phyloP scores from a whole-genome alignment of 2,329 filamentous ascomycete species.

The Xylariaceae sp. region DNA sequence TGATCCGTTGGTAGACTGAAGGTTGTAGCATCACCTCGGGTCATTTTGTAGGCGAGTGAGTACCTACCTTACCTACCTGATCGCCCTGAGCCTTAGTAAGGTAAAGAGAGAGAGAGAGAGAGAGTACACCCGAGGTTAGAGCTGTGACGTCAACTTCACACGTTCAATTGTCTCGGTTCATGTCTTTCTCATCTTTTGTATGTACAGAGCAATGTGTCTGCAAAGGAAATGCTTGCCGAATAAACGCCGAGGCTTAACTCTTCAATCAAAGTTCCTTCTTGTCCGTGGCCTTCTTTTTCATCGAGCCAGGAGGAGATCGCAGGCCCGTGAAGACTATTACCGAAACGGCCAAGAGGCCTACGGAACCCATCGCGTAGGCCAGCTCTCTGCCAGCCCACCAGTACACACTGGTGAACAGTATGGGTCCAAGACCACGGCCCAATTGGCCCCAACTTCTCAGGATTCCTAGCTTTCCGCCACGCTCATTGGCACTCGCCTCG shows the following conservation, averaged over 20 bases:
- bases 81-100: no score
- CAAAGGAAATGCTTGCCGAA: no score
- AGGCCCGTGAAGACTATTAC: conserved; percentile 65
- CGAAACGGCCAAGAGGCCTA: conserved; percentile 71
- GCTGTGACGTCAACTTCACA: no score
- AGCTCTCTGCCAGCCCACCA: conserved; percentile 94
- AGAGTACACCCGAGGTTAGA: no score
- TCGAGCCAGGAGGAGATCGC: conserved; percentile 52
- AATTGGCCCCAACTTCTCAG: conserved; percentile 79
- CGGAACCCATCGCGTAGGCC: conserved; percentile 75
- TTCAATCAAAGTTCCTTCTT: conserved; percentile 29
- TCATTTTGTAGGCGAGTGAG: no score
- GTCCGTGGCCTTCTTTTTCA: conserved; percentile 21
- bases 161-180: no score
- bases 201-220: no score
- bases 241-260: neutral
- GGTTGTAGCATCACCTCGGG: no score
- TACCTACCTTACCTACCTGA: no score
- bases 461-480: conserved; percentile 80
- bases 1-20: no score
- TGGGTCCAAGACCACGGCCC: conserved; percentile 76
- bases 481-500: conserved; percentile 72
- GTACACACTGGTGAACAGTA: conserved; percentile 91
- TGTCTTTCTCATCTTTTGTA: no score
- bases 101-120: no score